Base-by-base conservation (phyloP, 83 land plant species). In the Diphasiastrum complanatum region DNA sequence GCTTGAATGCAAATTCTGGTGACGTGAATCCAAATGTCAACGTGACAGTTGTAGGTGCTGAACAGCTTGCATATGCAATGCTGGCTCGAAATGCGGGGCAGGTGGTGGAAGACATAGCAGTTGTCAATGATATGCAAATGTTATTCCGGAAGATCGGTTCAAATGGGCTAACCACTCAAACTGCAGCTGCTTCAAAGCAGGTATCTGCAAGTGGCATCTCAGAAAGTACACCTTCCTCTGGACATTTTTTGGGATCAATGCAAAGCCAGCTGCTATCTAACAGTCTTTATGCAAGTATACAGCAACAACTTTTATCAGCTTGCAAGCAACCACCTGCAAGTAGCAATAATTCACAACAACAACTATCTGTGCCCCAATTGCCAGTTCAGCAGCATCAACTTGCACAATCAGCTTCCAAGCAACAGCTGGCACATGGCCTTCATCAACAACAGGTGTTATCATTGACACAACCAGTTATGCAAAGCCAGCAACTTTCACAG, bases 381-480 rank as follows among this genome's bases (percentile, higher is more conserved):
- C n/a, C 45, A 27, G 33, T 28, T 41, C 31, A 43, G 48, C 49
- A 60, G 52, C 65, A 62, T 32, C 65, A 62, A 38, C 65, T 47
- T 22, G 65, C 65, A 11, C 37, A 35, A 47, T 62, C 65, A 33
- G 52, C 33, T 12, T 45, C 52, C 32, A 51, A 62, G 52, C 46
- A 62, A 47, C 50, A 47, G 65, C 34, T 52, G 14, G 33, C 45
- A 16, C 65, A 12, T 28, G 20, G 37, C 5, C 19, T 47, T 8
- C 24, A 32, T 29, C 51, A 47, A 19, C 50, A 40, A 20, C 30
- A 60, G 48, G 49, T 19, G 29, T 49, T 49, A 27, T 60, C 23
- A n/a, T 49, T 43, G 23, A 43, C 64, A 28, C 3, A 19, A 47
- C 24, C 31, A 1, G 48, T 28, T 24, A 49, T 46, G n/a, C n/a